phyloP scores from a whole-genome alignment of 768 basidiomycete genomes.

The Phylloporus arenicola region DNA sequence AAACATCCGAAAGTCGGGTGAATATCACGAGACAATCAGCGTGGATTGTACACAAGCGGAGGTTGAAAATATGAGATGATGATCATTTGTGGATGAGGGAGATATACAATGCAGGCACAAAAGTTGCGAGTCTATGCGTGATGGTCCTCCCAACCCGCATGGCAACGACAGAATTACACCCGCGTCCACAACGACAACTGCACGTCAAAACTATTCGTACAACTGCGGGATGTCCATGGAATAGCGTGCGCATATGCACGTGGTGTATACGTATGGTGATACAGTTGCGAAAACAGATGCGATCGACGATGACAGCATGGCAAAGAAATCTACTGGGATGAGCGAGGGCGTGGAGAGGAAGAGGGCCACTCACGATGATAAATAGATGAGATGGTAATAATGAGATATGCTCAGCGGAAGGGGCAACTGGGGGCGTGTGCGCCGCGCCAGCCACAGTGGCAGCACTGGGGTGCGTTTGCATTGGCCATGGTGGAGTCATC shows the following conservation, averaged over 20 bases:
- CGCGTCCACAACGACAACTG: slow-evolving; percentile 9
- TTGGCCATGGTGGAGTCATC: slow-evolving; percentile 34
- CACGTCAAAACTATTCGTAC: slow-evolving; percentile 23
- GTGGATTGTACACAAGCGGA: neutral
- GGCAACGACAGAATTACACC: slow-evolving; percentile 10
- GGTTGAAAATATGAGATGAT: slow-evolving; percentile 22
- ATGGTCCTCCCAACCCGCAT: slow-evolving; percentile 22
- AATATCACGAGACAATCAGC: slow-evolving; percentile 17
- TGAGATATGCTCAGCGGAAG: slow-evolving; percentile 43
- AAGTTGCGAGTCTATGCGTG: slow-evolving; percentile 22
- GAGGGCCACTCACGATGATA: slow-evolving; percentile 18
- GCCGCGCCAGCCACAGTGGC: slow-evolving; percentile 72
- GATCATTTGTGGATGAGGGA: slow-evolving; percentile 9
- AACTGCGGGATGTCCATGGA: slow-evolving; percentile 24
- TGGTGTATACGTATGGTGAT: slow-evolving; percentile 31
- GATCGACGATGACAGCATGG: slow-evolving; percentile 31
- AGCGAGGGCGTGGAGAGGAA: neutral
- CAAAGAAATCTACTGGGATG: slow-evolving; percentile 10
- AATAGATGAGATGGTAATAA: slow-evolving; percentile 21
- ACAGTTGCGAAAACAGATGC: slow-evolving; percentile 27
- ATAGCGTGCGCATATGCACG: slow-evolving; percentile 34
- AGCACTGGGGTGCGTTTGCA: slow-evolving; percentile 68
- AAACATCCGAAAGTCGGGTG: slow-evolving; percentile 24
- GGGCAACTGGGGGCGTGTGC: slow-evolving; percentile 55
- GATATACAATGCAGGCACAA: slow-evolving; percentile 27